Evolutionary conservation across 306 rosid species (phyloP).

Genomic region (Inga oerstediana): DNA sequence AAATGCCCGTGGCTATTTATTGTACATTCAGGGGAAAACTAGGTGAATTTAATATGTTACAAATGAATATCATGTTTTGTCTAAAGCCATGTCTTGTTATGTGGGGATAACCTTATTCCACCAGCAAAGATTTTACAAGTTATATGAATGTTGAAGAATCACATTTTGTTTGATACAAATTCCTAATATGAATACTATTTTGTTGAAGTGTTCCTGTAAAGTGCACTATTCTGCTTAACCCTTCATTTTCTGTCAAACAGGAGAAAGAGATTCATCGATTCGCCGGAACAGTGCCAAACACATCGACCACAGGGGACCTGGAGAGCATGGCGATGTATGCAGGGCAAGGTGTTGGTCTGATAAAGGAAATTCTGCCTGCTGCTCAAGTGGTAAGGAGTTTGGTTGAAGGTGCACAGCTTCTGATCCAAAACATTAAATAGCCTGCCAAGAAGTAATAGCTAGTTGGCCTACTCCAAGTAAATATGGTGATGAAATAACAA

Average conservation of each 20-base stretch:
- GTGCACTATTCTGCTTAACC: not conserved
- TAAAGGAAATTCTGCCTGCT: constrained; percentile 72
- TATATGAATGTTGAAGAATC: not conserved
- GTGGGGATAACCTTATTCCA: not conserved
- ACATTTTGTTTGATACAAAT: not conserved
- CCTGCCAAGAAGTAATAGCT: not conserved
- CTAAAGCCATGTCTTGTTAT: not conserved
- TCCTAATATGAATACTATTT: not conserved
- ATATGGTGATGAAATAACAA: not conserved
- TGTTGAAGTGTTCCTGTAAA: not conserved
- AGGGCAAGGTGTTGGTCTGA: constrained; percentile 76
- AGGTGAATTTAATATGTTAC: not conserved
- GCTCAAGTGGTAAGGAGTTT: constrained; percentile 65
- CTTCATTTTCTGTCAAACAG: constrained; percentile 35
- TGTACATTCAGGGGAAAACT: not conserved
- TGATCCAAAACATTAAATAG: constrained; percentile 46
- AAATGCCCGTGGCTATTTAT: too few species aligned
- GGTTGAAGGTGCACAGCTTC: constrained; percentile 75
- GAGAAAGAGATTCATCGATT: constrained; percentile 61
- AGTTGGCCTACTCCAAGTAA: not conserved
- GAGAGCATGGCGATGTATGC: constrained; percentile 93
- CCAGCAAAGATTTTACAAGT: not conserved
- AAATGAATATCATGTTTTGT: not conserved
- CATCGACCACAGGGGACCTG: constrained; percentile 61
- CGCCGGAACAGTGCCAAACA: constrained; percentile 77